Base-by-base conservation (phyloP, 208 protist species). In the Trypanosoma platydactyli region DNA sequence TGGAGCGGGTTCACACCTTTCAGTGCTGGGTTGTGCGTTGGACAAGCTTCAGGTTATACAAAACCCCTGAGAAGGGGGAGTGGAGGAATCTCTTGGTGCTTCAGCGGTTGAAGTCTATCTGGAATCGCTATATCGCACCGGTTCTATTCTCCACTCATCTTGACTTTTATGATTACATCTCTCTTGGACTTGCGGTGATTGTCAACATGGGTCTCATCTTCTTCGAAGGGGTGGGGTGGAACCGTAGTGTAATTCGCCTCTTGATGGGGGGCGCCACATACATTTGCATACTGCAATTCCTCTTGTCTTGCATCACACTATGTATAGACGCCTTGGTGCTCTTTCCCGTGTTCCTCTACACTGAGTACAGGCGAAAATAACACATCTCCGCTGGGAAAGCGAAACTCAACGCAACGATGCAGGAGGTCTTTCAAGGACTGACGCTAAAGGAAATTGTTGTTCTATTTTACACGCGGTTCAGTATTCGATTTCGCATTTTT, bases 1-100 rank as follows among this genome's bases (percentile, higher is more conserved):
- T 95, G 2, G 86, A 93, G 76, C 71, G 77, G 56, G 55, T 61
- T 20, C 77, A 89, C 63, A 69, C 66, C 27, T 88, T 94, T 53
- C 64, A 79, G 33, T 42, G 71, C 20, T 58, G 64, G 27, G 54
- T 91, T 22, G 55, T 29, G 12, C 67, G 68, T 15, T 89, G 73
- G 59, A 91, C 83, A 20, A 81, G 81, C 12, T 89, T 80, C 56
- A 13, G 35, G 15, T 60, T 79, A 7, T 9, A 38, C n/a, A 48
- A 40, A 3, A 1, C 11, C 5, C 29, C 13, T 9, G n/a, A 22
- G 7, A 35, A 50, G 27, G 35, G 44, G 44, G 40, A 46, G 29
- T 33, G 5, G 5, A 29, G 35, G 46, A 16, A 41, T 5, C 41
- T 45, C 18, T 27, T 52, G 6, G 1, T 13, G 25, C 18, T 16